phyloP scores from a whole-genome alignment of 2,329 filamentous ascomycete genomes.

The Thielaviopsis euricoi region DNA sequence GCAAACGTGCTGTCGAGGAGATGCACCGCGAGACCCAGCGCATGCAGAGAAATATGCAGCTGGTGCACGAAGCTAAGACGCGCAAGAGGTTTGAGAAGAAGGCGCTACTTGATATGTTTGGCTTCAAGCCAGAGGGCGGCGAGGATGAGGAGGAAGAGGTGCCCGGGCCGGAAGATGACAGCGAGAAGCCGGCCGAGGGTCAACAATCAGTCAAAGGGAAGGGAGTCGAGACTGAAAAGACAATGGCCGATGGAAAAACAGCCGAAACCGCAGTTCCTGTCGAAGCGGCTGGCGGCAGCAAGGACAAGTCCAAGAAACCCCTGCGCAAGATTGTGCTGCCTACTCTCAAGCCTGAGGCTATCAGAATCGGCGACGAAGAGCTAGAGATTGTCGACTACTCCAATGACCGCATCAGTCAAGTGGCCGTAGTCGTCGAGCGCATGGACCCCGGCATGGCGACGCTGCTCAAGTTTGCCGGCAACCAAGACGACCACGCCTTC shows the following conservation, averaged over 20 bases:
- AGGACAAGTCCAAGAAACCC: slow-evolving; percentile 5
- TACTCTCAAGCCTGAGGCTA: slow-evolving; percentile 15
- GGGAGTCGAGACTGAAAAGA: too few species aligned
- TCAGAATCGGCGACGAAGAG: slow-evolving; percentile 33
- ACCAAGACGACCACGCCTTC: slow-evolving; percentile 18
- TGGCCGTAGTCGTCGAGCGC: slow-evolving; percentile 14
- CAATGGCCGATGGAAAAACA: background rate
- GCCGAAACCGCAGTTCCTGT: slow-evolving; percentile 15
- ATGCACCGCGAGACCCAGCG: slow-evolving; percentile 92
- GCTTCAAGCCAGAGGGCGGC: slow-evolving; percentile 38
- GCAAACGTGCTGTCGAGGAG: slow-evolving; percentile 87
- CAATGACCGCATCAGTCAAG: slow-evolving; percentile 13
- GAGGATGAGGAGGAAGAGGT: slow-evolving; percentile 16
- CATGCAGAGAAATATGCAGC: slow-evolving; percentile 74
- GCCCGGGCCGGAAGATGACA: slow-evolving; percentile 19
- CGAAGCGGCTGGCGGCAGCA: slow-evolving; percentile 14
- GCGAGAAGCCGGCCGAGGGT: background rate
- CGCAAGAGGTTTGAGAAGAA: slow-evolving; percentile 81
- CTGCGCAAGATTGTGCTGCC: slow-evolving; percentile 17
- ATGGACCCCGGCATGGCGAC: slow-evolving; percentile 43
- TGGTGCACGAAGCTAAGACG: slow-evolving; percentile 76
- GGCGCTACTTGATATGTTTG: slow-evolving; percentile 71
- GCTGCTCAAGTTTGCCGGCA: slow-evolving; percentile 17
- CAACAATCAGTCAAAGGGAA: too few species aligned
- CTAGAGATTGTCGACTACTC: slow-evolving; percentile 45